Base-by-base conservation (phyloP, 371 early-diverging fungal genomes). In the Furculomyces boomerangus region DNA sequence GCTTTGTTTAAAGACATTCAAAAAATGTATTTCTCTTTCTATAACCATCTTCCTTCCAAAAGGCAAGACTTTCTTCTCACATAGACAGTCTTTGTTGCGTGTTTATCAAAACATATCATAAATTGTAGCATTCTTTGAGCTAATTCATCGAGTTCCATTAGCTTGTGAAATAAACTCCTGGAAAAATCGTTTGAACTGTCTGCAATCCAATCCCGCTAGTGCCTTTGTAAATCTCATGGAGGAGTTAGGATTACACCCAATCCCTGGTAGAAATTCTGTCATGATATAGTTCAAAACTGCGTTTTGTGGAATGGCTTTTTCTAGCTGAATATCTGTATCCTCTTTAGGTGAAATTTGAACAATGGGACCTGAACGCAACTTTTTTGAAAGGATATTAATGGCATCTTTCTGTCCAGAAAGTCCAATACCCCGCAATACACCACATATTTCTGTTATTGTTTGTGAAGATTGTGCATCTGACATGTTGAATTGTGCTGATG, bases 361-460 rank as follows among this genome's bases (percentile, higher is more conserved):
- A 30, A 57, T 2, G 55, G 49, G 49, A 58, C 61, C 28, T 55
- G 60, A 28, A 57, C 57, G 1, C 55, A 62, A 2, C 50, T 28
- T 24, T 59, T 28, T 46, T 29, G 28, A 35, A 3, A 53, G 25
- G 5, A 27, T 39, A 16, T 18, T 7, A 18, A 46, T 60, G 10
- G 63, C 39, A 48, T 60, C 60, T 10, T 58, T 51, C 31, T 57
- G 44, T 22, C 66, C 65, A 1, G 68, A 57, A 18, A 68, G 54
- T 32, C 74, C 73, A 55, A 84, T 66, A 24, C 78, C 70, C 62
- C 85, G 81, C 61, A 88, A 84, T 51, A 88, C 66, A 16, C 73
- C 61, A 0, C 88, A 75, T 41, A 92, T 81, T 66, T 94, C 93
- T 14, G 79, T 75, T 61, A 93, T 74, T 0, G 88, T 84, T 69